Percentiles rank a stretch among this genome's conserved stretches.
phyloP scores from a whole-genome alignment of 2,329 filamentous ascomycete species.

The Fusarium compactum region DNA sequence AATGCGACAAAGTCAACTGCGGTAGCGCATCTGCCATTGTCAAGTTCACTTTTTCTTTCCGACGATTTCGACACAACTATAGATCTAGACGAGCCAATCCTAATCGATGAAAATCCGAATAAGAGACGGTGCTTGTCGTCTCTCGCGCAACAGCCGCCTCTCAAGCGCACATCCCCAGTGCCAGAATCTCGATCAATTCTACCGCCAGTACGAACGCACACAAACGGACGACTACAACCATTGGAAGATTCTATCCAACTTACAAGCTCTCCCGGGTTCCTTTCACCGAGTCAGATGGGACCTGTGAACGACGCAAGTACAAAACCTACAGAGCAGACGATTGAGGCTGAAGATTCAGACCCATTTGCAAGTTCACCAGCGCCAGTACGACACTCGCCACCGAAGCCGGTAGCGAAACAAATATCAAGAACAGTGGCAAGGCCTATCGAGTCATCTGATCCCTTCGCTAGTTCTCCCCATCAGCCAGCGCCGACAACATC shows the following conservation, averaged over 20 bases:
- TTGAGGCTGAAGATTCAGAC: constrained; percentile 44
- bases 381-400: constrained; percentile 3
- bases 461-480: constrained; percentile 35
- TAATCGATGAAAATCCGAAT: constrained; percentile 38
- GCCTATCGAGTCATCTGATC: constrained; percentile 38
- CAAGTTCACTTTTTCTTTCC: constrained; percentile 39
- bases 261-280: constrained; percentile 51
- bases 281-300: not conserved
- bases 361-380: constrained; percentile 54
- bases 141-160: constrained; percentile 17
- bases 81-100: constrained; percentile 50
- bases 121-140: constrained; percentile 50
- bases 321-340: not conserved
- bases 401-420: constrained; percentile 1
- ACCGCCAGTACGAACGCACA: constrained; percentile 14
- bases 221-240: constrained; percentile 4
- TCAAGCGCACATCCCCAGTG: constrained; percentile 33
- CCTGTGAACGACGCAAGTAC: not conserved
- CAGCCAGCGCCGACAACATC: not conserved
- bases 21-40: not conserved
- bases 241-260: constrained; percentile 51
- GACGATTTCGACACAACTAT: constrained; percentile 58
- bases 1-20: not conserved
- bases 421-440: not conserved
- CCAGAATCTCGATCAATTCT: constrained; percentile 9